Base-by-base conservation (phyloP, 108 stramenopile genomes). In the Mediolabrus comicus region DNA sequence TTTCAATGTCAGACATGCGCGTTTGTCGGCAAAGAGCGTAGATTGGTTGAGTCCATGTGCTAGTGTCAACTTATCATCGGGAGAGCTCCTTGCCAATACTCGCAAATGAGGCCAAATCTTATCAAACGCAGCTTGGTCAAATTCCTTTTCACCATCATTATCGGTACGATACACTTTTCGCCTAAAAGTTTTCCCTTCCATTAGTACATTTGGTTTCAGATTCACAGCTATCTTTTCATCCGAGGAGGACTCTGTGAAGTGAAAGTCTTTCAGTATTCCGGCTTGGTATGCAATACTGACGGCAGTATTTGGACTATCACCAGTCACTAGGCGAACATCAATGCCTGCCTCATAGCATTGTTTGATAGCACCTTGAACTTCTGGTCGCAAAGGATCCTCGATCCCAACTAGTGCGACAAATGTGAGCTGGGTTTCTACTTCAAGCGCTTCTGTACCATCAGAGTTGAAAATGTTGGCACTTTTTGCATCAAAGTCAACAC, bases 281-380 rank as follows among this genome's bases (percentile, higher is more conserved):
- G 90, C 91, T 66, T 92, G 88, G 62, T 83, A 80, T 4, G 98
- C 97, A 69, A 99, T 98, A 52, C 95, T 95, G 16, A 90, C 92
- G 27, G 98, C 98, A 8, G 98, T 99, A 36, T 84, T 84, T 11
- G 94, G 91, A 72, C 88, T 94, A 80, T 99, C 97, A 17, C 98
- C 98, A 1, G 98, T 99, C 38, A 97, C 96, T 84, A 99, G 89
- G 24, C 98, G 92, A n/a, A 99, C 98, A 73, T 96, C 94, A 79
- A 97, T 95, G 30, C 96, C 96, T 4, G 93, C 93, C 27, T 67
- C 39, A 65, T 92, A 90, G 79, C 94, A 95, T 35, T 79, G 87
- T 56, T 78, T 75, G 69, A 98, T 93, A 12, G 98, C 97, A 34
- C 72, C 84, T 38, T 85, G 91, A 28, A 99, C 98, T 55, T 97